Percentiles rank a stretch among this genome's conserved stretches.
Conservation (phyloP, 148 eudicot species). For the Beta vulgaris region DNA sequence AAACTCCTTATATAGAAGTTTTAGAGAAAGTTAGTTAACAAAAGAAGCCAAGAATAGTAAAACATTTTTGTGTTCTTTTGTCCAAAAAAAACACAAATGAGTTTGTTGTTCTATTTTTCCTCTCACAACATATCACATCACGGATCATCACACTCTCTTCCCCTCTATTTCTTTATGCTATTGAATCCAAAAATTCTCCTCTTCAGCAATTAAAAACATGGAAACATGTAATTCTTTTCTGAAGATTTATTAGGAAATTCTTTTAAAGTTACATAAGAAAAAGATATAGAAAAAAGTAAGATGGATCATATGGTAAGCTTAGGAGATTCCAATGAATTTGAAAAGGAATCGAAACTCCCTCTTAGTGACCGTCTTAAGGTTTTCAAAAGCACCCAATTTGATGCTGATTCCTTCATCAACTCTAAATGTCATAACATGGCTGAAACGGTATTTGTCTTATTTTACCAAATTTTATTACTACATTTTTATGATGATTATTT, state of each 20-base stretch:
- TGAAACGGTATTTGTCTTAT: constrained; percentile 57
- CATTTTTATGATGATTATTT: too few species aligned
- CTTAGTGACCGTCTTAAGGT: constrained; percentile 73
- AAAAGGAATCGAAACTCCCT: constrained; percentile 43
- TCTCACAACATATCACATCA: constrained; percentile 2
- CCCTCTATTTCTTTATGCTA: background rate
- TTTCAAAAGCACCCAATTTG: constrained; percentile 65
- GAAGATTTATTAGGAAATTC: background rate
- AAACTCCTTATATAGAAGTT: too few species aligned
- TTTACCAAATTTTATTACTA: too few species aligned
- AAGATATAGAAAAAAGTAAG: background rate
- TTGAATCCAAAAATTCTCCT: background rate
- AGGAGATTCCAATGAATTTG: constrained; percentile 59
- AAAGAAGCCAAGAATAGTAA: too few species aligned
- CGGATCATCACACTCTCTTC: constrained; percentile 12
- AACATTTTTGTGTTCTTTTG: background rate
- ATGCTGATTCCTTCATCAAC: constrained; percentile 58
- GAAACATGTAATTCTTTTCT: background rate
- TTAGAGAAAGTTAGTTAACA: constrained; percentile 6
- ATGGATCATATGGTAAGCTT: constrained; percentile 42
- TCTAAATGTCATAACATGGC: constrained; percentile 59
- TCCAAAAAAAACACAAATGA: background rate
- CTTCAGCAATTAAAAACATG: background rate
- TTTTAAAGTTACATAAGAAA: background rate
- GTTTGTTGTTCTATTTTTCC: background rate